Evolutionary conservation across 352 stramenopile species (phyloP).

Genomic region (Phytopythium cucurbitacearum): DNA sequence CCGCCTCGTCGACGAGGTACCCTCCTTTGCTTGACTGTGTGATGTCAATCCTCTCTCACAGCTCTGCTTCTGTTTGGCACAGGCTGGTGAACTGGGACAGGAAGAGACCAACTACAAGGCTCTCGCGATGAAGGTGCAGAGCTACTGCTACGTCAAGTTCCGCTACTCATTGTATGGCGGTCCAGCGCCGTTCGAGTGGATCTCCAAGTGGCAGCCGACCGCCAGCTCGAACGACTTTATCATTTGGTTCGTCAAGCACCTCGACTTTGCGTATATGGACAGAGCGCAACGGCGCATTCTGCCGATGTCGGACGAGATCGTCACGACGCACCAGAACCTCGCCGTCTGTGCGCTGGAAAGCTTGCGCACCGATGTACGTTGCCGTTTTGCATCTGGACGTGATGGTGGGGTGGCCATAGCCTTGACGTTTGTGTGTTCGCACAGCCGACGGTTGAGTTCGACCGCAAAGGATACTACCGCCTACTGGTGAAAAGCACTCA

Average conservation of each 20-base stretch:
- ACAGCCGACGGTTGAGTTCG: constrained; percentile 5
- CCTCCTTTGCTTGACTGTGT: neutral
- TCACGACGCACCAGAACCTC: constrained; percentile 17
- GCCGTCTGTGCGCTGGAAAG: constrained; percentile 16
- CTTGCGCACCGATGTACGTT: constrained; percentile 19
- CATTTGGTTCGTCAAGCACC: constrained; percentile 23
- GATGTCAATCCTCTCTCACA: no score
- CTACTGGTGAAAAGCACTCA: neutral
- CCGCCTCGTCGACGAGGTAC: constrained; percentile 12
- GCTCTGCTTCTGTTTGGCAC: neutral
- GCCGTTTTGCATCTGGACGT: neutral
- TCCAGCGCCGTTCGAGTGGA: constrained; percentile 32
- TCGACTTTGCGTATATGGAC: constrained; percentile 18
- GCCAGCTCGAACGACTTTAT: constrained; percentile 13
- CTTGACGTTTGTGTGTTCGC: no score
- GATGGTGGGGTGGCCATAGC: no score
- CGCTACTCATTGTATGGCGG: constrained; percentile 40
- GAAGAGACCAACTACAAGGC: constrained; percentile 8
- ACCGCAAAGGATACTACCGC: constrained; percentile 10
- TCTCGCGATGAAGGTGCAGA: constrained; percentile 18
- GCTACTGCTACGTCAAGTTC: constrained; percentile 44
- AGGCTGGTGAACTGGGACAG: constrained; percentile 3
- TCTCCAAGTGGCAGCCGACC: constrained; percentile 16
- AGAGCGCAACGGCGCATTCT: constrained; percentile 10
- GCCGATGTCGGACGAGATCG: constrained; percentile 9